Percentiles rank a stretch among this genome's conserved stretches.
Evolutionary conservation across 2,329 filamentous ascomycete species (phyloP).

Genomic region (Aschersonia sp.): DNA sequence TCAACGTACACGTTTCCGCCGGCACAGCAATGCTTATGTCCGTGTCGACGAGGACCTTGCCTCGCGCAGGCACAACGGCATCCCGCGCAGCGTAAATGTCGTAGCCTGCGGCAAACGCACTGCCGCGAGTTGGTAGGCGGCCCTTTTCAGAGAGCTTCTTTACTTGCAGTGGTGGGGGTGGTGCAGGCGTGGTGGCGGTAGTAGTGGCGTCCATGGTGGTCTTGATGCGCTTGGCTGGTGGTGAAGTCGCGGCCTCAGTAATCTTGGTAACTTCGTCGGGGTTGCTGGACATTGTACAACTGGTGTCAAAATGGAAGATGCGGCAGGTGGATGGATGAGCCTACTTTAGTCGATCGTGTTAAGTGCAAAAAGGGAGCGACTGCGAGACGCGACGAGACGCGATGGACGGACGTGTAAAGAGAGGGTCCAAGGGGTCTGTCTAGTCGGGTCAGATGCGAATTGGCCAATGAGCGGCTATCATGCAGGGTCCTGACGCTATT

Average conservation of each 20-base stretch:
- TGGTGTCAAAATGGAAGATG: no score
- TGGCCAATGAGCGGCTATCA: no score
- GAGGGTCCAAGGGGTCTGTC: no score
- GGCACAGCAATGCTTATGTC: slow-evolving; percentile 87
- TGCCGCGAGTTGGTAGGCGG: slow-evolving; percentile 76
- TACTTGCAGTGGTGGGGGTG: slow-evolving; percentile 55
- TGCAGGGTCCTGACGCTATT: no score
- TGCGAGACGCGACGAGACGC: neutral
- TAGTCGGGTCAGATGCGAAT: no score
- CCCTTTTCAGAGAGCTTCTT: slow-evolving; percentile 76
- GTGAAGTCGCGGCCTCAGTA: slow-evolving; percentile 38
- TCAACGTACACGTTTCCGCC: slow-evolving; percentile 63
- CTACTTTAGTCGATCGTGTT: neutral
- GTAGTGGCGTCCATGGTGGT: slow-evolving; percentile 18
- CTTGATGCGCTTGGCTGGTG: slow-evolving; percentile 70
- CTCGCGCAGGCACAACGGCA: slow-evolving; percentile 62
- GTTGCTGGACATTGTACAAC: no score
- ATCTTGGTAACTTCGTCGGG: slow-evolving; percentile 23
- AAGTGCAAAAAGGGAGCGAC: neutral
- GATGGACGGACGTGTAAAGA: neutral
- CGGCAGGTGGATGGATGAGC: neutral
- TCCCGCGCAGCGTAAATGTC: slow-evolving; percentile 74
- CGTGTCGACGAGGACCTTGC: slow-evolving; percentile 77
- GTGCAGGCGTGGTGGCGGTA: slow-evolving; percentile 21
- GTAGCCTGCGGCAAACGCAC: slow-evolving; percentile 81